Evolutionary conservation across 768 basidiomycete species (phyloP).

Genomic region (Tricholoma matsutake): DNA sequence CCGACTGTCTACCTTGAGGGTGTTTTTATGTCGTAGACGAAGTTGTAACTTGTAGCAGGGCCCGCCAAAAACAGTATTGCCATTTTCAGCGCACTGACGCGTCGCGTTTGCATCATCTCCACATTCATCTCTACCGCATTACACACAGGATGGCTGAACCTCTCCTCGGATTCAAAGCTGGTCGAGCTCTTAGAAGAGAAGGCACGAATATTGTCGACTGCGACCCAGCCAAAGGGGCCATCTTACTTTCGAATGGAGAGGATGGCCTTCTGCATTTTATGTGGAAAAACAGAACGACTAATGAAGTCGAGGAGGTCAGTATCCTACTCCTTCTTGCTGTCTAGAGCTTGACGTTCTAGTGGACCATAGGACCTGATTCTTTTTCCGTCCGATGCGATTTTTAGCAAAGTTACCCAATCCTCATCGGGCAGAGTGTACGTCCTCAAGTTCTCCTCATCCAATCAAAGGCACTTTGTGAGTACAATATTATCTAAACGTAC

Average conservation of each 20-base stretch:
- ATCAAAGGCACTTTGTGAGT: constrained; percentile 86
- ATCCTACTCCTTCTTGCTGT: neutral
- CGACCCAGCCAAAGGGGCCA: constrained; percentile 66
- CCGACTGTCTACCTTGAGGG: too few species aligned
- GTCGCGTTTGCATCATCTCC: constrained; percentile 29
- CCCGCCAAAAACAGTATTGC: constrained; percentile 8
- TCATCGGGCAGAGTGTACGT: constrained; percentile 71
- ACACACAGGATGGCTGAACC: constrained; percentile 27
- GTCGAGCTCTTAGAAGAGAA: constrained; percentile 68
- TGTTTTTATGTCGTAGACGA: too few species aligned
- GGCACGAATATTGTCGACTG: constrained; percentile 69
- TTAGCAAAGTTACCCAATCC: constrained; percentile 70
- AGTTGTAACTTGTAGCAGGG: too few species aligned
- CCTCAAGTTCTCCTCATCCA: constrained; percentile 87
- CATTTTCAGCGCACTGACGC: constrained; percentile 39
- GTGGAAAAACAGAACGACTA: constrained; percentile 73
- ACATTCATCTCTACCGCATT: constrained; percentile 5
- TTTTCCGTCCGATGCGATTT: constrained; percentile 82
- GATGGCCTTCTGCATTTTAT: constrained; percentile 76
- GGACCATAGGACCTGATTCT: constrained; percentile 73
- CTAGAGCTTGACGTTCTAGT: neutral
- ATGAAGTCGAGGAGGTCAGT: constrained; percentile 59
- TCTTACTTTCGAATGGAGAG: constrained; percentile 64
- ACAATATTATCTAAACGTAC: constrained; percentile 1
- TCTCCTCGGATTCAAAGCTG: constrained; percentile 63